A percentile compares a stretch with the other conserved stretches of the same genome.
Conservation (phyloP, 352 stramenopile species). For the Globisporangium yorkense region DNA sequence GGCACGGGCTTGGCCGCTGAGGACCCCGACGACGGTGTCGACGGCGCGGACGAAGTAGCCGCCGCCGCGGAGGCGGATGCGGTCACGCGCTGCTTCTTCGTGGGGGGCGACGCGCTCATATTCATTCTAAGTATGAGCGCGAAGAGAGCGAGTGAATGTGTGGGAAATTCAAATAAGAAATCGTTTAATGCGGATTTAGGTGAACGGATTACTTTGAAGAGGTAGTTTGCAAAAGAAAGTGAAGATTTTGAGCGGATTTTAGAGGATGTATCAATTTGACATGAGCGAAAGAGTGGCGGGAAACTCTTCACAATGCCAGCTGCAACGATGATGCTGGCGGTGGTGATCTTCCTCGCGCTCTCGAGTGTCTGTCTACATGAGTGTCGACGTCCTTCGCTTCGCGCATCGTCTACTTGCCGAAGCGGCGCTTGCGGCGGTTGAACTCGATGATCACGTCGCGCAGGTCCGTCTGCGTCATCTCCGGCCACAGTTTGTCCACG, state of each 20-base stretch:
- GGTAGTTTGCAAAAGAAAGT: not conserved
- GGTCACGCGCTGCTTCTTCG: conserved; percentile 17
- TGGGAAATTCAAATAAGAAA: not conserved
- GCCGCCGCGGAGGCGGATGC: not conserved
- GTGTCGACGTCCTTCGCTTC: not conserved
- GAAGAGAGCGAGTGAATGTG: not conserved
- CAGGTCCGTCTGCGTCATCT: conserved; percentile 86
- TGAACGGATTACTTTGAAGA: not conserved
- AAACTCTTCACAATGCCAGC: not conserved
- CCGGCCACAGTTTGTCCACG: conserved; percentile 94
- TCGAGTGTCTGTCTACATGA: no score
- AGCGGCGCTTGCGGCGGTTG: conserved; percentile 82
- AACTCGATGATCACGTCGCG: conserved; percentile 78
- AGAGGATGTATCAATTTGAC: not conserved
- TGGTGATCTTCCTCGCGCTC: not conserved
- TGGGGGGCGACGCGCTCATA: not conserved
- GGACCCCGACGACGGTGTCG: conserved; percentile 2
- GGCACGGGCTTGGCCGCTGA: conserved; percentile 12
- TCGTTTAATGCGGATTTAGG: not conserved
- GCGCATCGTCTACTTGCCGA: conserved; percentile 63
- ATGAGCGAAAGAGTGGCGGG: not conserved
- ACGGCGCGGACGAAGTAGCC: not conserved
- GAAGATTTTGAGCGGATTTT: not conserved
- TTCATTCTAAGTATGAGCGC: conserved; percentile 5
- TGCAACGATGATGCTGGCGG: not conserved